phyloP scores from a whole-genome alignment of 345 rosid species.

The Turritis glabra region DNA sequence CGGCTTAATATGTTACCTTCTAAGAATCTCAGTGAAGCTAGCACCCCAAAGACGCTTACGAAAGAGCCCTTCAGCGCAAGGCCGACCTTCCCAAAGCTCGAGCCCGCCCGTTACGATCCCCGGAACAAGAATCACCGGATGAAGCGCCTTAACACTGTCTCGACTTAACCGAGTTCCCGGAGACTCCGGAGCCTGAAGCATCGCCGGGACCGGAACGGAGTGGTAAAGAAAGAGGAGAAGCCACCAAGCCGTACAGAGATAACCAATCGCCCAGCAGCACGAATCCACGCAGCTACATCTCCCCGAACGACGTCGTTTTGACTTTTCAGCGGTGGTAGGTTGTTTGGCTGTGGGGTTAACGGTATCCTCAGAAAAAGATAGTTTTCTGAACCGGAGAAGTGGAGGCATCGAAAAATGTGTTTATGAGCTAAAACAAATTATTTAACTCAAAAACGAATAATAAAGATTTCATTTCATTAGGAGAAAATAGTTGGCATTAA shows the following conservation, averaged over 20 bases:
- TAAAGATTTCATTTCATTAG: neutral
- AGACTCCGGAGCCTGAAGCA: conserved; percentile 55
- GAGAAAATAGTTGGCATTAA: neutral
- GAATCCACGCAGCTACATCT: conserved; percentile 57
- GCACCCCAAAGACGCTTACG: conserved; percentile 82
- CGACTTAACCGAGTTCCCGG: conserved; percentile 53
- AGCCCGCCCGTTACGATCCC: conserved; percentile 77
- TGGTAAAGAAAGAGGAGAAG: conserved; percentile 54
- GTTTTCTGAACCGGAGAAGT: conserved; percentile 56
- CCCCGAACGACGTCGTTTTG: conserved; percentile 29
- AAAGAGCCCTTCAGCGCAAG: conserved; percentile 71
- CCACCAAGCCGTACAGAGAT: conserved; percentile 66
- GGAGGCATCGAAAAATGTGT: conserved; percentile 44
- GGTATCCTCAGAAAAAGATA: conserved; percentile 39
- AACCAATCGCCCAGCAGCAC: conserved; percentile 69
- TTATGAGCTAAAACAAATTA: neutral
- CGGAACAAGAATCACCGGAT: conserved; percentile 79
- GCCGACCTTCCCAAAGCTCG: conserved; percentile 80
- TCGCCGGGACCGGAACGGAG: conserved; percentile 52
- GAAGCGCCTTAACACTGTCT: conserved; percentile 60
- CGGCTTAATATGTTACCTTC: conserved; percentile 44
- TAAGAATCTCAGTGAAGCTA: conserved; percentile 59
- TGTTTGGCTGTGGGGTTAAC: conserved; percentile 10
- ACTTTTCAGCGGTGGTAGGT: conserved; percentile 1
- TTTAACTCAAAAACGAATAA: neutral